Evolutionary conservation across 257 asterid species (phyloP), one percentile per base, ranked within the genome.

Genomic region (Nicotiana tabacum): DNA sequence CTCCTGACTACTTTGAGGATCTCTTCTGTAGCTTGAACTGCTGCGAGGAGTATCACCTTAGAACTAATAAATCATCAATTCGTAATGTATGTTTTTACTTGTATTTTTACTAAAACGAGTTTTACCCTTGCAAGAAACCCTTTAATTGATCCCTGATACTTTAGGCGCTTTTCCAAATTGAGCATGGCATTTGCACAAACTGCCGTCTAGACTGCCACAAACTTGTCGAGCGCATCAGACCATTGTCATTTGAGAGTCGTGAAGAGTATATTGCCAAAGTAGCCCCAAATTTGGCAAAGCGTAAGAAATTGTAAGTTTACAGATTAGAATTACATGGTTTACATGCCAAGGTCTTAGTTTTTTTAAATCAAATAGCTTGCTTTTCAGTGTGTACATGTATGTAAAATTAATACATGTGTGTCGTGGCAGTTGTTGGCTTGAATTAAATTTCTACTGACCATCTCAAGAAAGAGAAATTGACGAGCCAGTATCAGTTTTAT

Each of bases 1-100:
- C 69, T 84, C 99, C 99, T 76, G 93, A 88, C 77, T 96, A 87
- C 89, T 92, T 96, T 81, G 99, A 96, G 89, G 99, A 96, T 86
- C 96, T 96, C 30, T 96, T 96, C 88, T 96, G 99, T 88, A 80
- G 86, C 82, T 84, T 94, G 93, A 90, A 77, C 68, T 96, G 99
- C 92, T 87, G 87, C 82, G 97, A 90, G 88, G 99, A 96, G 85
- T 96, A 91, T 87, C 90, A 93, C 78, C 82, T 89, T 70, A 88
- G 99, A 87, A 93, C 98, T 82, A 92, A 92, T 86, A 90, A 79
- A 78, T 88, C 88, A 86, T 91, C 74, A 81, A 91, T 96, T 80
- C 98, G 99, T 10, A 88, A 93, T 77, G 58, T 64, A 74, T 70
- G 81, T 77, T 58, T 37, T 78, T 57, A 46, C 24, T 77, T 64